Percentiles rank a stretch among this genome's conserved stretches.
phyloP scores from a whole-genome alignment of 352 stramenopile species.

The Peronospora destructor region DNA sequence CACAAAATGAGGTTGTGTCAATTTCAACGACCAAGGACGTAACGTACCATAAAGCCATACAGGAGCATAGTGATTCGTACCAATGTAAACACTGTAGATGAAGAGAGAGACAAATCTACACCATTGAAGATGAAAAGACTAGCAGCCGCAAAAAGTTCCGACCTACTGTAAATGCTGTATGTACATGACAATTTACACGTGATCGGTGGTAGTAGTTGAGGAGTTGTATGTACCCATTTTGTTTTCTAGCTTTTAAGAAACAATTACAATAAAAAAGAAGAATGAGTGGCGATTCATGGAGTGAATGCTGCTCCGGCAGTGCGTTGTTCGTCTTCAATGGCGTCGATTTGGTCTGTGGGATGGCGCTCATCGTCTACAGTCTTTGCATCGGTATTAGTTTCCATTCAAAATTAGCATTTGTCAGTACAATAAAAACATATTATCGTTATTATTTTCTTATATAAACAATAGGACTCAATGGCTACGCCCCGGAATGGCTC shows the following conservation, averaged over 20 bases:
- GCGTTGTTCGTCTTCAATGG: slow-evolving; percentile 68
- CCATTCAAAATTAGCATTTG: neutral
- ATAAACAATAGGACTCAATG: slow-evolving; percentile 37
- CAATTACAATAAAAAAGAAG: neutral
- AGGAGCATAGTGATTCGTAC: slow-evolving; percentile 56
- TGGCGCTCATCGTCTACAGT: slow-evolving; percentile 51
- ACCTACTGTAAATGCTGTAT: slow-evolving; percentile 1
- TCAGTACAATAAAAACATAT: too few relatives aligned
- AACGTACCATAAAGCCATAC: slow-evolving; percentile 59
- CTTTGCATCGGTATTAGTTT: slow-evolving; percentile 40
- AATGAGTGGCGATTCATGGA: slow-evolving; percentile 33
- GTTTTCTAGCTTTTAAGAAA: neutral
- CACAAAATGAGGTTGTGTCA: slow-evolving; percentile 1
- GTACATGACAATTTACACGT: neutral
- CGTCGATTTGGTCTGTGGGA: slow-evolving; percentile 53
- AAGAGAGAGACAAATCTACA: slow-evolving; percentile 60
- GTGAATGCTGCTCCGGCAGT: slow-evolving; percentile 49
- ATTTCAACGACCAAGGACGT: neutral
- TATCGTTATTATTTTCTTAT: slow-evolving; percentile 1
- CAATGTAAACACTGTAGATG: slow-evolving; percentile 60
- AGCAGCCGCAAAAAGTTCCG: slow-evolving; percentile 42
- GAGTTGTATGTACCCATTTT: too few relatives aligned
- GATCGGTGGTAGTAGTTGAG: slow-evolving; percentile 10
- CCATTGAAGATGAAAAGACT: slow-evolving; percentile 76
- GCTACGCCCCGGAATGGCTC: slow-evolving; percentile 63